Percentiles rank a stretch among this genome's conserved stretches.
Evolutionary conservation across 192 early-diverging fungal species (phyloP).

Genomic region (Rhizoclosmatium globosum): DNA sequence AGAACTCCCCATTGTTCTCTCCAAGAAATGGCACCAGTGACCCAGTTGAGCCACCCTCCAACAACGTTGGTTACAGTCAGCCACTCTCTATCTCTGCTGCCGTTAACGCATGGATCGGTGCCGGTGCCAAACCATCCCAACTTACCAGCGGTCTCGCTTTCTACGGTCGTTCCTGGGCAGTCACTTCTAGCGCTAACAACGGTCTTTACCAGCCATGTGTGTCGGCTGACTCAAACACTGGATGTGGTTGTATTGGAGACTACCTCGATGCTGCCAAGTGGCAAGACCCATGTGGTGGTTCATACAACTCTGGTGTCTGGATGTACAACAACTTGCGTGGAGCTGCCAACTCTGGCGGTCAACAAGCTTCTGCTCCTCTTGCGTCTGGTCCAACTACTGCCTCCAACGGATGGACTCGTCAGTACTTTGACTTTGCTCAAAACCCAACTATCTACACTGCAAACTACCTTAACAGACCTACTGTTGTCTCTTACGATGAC

Average conservation of each 20-base stretch:
- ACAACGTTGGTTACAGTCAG: constrained; percentile 32
- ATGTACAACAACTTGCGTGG: constrained; percentile 42
- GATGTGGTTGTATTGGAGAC: constrained; percentile 27
- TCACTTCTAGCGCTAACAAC: constrained; percentile 3
- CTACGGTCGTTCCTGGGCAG: constrained; percentile 30
- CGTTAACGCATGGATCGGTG: constrained; percentile 15
- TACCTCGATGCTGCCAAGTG: constrained; percentile 22
- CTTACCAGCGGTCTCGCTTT: constrained; percentile 16
- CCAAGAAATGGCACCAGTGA: constrained; percentile 25
- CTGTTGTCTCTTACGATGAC: constrained; percentile 83
- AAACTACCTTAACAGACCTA: constrained; percentile 51
- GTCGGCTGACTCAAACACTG: neutral
- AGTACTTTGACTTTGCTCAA: constrained; percentile 62
- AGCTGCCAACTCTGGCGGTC: neutral
- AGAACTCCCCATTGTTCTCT: constrained; percentile 5
- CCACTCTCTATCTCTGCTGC: constrained; percentile 9
- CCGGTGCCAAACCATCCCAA: constrained; percentile 1
- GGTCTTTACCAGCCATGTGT: constrained; percentile 17
- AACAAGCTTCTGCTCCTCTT: neutral
- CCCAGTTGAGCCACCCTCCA: constrained; percentile 20
- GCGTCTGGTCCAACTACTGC: constrained; percentile 37
- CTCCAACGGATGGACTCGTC: constrained; percentile 62
- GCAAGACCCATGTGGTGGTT: constrained; percentile 4
- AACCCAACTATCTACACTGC: constrained; percentile 69
- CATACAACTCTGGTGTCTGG: constrained; percentile 60